phyloP scores from a whole-genome alignment of 192 early-diverging fungal species.

The Allomyces macrogynus region DNA sequence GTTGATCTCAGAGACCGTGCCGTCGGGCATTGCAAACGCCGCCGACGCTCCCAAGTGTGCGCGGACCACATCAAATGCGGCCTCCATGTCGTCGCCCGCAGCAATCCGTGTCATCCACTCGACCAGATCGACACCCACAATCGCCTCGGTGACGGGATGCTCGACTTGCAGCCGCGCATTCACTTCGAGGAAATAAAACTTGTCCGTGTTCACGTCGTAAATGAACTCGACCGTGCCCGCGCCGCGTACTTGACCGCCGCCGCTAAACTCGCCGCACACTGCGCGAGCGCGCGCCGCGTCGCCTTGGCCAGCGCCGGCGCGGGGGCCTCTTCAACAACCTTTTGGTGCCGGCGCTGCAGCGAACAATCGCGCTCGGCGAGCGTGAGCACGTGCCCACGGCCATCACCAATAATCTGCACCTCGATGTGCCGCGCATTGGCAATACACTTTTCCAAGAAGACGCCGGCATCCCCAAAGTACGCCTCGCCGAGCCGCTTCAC shows the following conservation, averaged over 20 bases:
- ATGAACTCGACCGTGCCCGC: constrained; percentile 46
- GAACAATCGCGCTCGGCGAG: constrained; percentile 42
- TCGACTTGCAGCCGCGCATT: constrained; percentile 49
- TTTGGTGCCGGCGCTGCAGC: constrained; percentile 42
- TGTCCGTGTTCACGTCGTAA: constrained; percentile 11
- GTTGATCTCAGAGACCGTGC: not conserved
- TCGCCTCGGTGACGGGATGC: constrained; percentile 40
- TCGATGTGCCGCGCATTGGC: constrained; percentile 21
- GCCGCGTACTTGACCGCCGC: constrained; percentile 25
- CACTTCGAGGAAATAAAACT: constrained; percentile 46
- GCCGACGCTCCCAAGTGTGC: not conserved
- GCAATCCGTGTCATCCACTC: constrained; percentile 37
- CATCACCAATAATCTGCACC: constrained; percentile 15
- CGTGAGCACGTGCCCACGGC: constrained; percentile 28
- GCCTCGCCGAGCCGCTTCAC: too few species aligned
- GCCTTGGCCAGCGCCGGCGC: constrained; percentile 15
- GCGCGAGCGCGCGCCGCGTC: constrained; percentile 4
- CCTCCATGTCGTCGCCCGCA: constrained; percentile 16
- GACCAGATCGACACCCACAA: constrained; percentile 37
- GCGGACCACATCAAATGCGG: constrained; percentile 4
- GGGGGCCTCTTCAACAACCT: constrained; percentile 31
- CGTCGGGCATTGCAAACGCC: constrained; percentile 9
- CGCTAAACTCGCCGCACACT: constrained; percentile 23
- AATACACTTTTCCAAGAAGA: too few species aligned
- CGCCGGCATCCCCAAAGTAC: too few species aligned